Evolutionary conservation across 2,329 filamentous ascomycete species (phyloP).

Genomic region (Hysterium pulicare): DNA sequence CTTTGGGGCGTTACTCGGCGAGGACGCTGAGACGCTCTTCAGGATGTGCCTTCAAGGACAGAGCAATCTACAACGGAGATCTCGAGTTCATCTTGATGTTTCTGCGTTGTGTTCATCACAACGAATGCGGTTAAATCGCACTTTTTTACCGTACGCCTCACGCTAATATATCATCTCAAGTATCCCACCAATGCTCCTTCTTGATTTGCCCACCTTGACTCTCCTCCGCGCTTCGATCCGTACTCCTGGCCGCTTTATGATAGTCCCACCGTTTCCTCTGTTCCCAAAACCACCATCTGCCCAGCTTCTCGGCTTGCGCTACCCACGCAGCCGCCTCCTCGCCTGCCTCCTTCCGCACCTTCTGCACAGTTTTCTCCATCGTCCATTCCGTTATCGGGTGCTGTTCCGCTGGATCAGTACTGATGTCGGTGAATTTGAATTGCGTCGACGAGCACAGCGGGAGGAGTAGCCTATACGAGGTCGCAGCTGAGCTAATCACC

Average conservation of each 20-base stretch:
- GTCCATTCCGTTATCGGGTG: conserved; percentile 12
- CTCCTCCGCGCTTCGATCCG: conserved; percentile 19
- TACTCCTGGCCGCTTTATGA: conserved; percentile 14
- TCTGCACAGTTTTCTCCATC: conserved; percentile 26
- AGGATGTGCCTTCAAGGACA: too few species aligned
- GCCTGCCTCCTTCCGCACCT: conserved; percentile 24
- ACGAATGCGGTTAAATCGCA: too few species aligned
- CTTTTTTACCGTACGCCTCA: too few species aligned
- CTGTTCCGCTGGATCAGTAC: conserved; percentile 33
- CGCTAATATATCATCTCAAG: conserved; percentile 6
- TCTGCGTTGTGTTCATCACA: too few species aligned
- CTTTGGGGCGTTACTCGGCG: too few species aligned
- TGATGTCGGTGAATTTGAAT: conserved; percentile 36
- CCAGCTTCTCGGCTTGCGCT: conserved; percentile 34
- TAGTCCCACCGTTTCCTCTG: conserved; percentile 21
- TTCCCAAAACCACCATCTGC: conserved; percentile 40
- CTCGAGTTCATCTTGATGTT: too few species aligned
- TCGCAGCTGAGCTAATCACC: conserved; percentile 16
- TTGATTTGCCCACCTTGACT: conserved; percentile 15
- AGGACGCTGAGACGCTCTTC: too few species aligned
- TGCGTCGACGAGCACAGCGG: conserved; percentile 19
- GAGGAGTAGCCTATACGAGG: conserved; percentile 19
- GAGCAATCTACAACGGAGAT: too few species aligned
- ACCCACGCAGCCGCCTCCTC: conserved; percentile 37
- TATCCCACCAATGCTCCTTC: conserved; percentile 25